phyloP scores from a whole-genome alignment of 768 basidiomycete species.

The Xerocomus potaroensis region DNA sequence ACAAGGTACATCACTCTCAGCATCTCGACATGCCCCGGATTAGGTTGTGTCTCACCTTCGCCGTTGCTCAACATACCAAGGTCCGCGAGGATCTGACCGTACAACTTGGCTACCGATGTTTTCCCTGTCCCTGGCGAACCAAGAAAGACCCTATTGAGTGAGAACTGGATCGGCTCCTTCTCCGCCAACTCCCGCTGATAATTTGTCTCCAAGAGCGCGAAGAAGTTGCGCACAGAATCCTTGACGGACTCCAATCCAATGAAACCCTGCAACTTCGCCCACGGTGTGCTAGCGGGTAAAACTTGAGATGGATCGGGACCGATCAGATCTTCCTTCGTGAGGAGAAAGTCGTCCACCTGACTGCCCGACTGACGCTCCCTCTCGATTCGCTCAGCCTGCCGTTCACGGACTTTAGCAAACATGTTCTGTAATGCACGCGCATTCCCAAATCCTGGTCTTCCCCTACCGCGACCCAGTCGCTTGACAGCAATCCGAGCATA shows the following conservation, averaged over 20 bases:
- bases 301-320: constrained; percentile 58
- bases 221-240: constrained; percentile 44
- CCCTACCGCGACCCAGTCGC: neutral
- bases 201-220: constrained; percentile 46
- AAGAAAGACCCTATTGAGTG: constrained; percentile 66
- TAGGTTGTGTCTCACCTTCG: constrained; percentile 43
- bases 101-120: constrained; percentile 64
- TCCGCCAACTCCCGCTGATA: constrained; percentile 59
- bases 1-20: neutral
- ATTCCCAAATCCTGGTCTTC: constrained; percentile 59
- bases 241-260: constrained; percentile 59
- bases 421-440: constrained; percentile 58
- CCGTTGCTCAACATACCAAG: constrained; percentile 65
- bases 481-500: constrained; percentile 36
- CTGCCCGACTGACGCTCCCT: constrained; percentile 38
- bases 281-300: constrained; percentile 42
- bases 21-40: neutral
- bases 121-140: constrained; percentile 72
- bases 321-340: constrained; percentile 55
- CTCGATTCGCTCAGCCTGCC: constrained; percentile 50
- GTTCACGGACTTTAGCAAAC: constrained; percentile 42
- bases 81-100: constrained; percentile 59
- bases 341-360: constrained; percentile 45
- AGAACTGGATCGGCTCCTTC: constrained; percentile 46
- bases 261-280: constrained; percentile 48